phyloP scores from a whole-genome alignment of 495 filamentous ascomycete species.

The Staphylotrichum longicolle region DNA sequence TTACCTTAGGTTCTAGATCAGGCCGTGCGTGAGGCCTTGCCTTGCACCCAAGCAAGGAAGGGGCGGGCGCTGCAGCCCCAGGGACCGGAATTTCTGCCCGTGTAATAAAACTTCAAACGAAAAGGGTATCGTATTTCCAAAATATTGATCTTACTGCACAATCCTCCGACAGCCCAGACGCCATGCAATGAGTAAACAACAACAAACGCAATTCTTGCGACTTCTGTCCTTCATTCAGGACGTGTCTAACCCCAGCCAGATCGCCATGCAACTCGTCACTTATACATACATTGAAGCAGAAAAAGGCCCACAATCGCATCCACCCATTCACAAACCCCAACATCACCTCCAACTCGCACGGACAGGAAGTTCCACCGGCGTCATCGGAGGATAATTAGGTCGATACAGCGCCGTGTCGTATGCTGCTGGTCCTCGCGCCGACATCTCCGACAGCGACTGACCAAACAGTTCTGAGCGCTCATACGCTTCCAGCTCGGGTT shows the following conservation, averaged over 20 bases:
- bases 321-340: neutral
- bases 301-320: neutral
- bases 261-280: conserved; percentile 1
- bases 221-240: too few relatives aligned
- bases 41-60: conserved; percentile 1
- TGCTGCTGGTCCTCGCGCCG: neutral
- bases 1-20: neutral
- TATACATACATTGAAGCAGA: neutral
- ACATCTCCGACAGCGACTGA: neutral
- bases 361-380: conserved; percentile 10
- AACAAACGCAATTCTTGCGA: too few relatives aligned
- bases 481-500: conserved; percentile 8
- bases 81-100: neutral
- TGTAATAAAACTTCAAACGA: neutral
- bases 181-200: too few relatives aligned
- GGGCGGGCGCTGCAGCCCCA: neutral
- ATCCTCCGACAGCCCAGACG: too few relatives aligned
- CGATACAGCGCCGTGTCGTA: conserved; percentile 2
- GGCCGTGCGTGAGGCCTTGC: neutral
- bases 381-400: neutral
- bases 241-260: neutral
- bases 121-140: neutral
- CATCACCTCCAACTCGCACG: too few relatives aligned
- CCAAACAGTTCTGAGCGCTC: conserved; percentile 1
- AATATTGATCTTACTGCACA: neutral